Percentiles rank a stretch among this genome's conserved stretches.
These are phyloP conservation scores for Fraxinus floribunda DNA, from an alignment of 305 asterid genomes.

Conservation along the genomic window DNA sequence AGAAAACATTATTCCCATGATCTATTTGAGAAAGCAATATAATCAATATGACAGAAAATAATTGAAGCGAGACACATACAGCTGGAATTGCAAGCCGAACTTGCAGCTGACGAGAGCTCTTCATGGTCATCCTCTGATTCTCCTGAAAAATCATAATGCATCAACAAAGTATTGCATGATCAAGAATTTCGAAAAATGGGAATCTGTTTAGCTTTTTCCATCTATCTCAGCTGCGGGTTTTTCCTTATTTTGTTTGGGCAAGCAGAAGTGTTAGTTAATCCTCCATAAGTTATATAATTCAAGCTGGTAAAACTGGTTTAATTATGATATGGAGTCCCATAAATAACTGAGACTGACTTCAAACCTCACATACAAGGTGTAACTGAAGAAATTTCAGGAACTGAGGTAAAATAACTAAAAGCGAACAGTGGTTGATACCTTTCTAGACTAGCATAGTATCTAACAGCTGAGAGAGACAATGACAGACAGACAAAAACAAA, in stretches of 20 bases:
- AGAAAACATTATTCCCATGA: background rate
- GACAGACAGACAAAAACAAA: slow-evolving; percentile 4
- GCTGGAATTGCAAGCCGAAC: slow-evolving; percentile 59
- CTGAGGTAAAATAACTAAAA: background rate
- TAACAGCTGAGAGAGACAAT: background rate
- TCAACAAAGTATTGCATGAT: slow-evolving; percentile 19
- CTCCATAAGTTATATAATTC: background rate
- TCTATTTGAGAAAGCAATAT: slow-evolving; percentile 12
- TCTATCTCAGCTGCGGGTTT: background rate
- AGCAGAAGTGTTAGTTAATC: background rate
- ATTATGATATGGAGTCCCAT: background rate
- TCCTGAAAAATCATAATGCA: slow-evolving; percentile 47
- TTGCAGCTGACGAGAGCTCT: slow-evolving; percentile 78
- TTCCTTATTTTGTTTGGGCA: slow-evolving; percentile 3
- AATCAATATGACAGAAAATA: background rate
- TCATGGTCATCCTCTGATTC: slow-evolving; percentile 92
- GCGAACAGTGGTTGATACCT: background rate
- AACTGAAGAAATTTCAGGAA: slow-evolving; percentile 3
- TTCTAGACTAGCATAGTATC: background rate
- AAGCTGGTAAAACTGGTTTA: slow-evolving; percentile 7
- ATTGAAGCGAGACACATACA: slow-evolving; percentile 41
- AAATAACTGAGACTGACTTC: background rate
- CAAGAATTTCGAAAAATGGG: slow-evolving; percentile 6
- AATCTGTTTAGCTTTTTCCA: background rate
- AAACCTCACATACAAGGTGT: background rate